phyloP scores from a whole-genome alignment of 1,284 basidiomycete species.

The Xanthoconium separans region DNA sequence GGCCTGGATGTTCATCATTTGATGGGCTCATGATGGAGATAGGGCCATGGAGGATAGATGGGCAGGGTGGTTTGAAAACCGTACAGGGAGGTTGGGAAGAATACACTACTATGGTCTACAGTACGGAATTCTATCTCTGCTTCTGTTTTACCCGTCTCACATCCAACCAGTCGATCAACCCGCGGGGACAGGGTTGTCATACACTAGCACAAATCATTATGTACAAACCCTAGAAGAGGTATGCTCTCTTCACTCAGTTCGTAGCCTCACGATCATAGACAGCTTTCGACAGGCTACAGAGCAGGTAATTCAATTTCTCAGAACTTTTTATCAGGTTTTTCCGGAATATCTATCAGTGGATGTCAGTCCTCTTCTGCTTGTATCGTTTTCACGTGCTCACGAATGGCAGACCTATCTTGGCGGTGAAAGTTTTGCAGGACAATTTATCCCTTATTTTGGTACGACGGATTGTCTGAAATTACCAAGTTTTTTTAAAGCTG shows the following conservation, averaged over 20 bases:
- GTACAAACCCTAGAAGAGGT: conserved; percentile 80
- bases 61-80: conserved; percentile 74
- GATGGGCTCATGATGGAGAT: conserved; percentile 99
- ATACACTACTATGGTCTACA: conserved; percentile 93
- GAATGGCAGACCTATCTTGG: conserved; percentile 78
- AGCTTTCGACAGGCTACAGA: conserved; percentile 59
- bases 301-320: conserved; percentile 83
- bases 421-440: conserved; percentile 97
- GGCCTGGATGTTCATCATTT: conserved; percentile 95
- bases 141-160: conserved; percentile 11
- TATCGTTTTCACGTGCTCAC: conserved; percentile 11
- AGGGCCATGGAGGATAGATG: conserved; percentile 87
- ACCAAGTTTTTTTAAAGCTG: conserved; percentile 5
- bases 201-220: conserved; percentile 83
- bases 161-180: conserved; percentile 81
- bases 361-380: conserved; percentile 51
- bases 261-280: neutral
- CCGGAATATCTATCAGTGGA: conserved; percentile 86
- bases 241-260: conserved; percentile 12
- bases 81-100: conserved; percentile 97
- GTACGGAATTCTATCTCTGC: conserved; percentile 45
- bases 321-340: conserved; percentile 88
- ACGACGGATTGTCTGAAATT: conserved; percentile 19
- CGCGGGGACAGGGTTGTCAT: conserved; percentile 93
- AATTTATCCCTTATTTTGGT: conserved; percentile 97